Evolutionary conservation across 805 yeast species (phyloP), one percentile per base, ranked within the genome.

Genomic region (Candida ortonii): DNA sequence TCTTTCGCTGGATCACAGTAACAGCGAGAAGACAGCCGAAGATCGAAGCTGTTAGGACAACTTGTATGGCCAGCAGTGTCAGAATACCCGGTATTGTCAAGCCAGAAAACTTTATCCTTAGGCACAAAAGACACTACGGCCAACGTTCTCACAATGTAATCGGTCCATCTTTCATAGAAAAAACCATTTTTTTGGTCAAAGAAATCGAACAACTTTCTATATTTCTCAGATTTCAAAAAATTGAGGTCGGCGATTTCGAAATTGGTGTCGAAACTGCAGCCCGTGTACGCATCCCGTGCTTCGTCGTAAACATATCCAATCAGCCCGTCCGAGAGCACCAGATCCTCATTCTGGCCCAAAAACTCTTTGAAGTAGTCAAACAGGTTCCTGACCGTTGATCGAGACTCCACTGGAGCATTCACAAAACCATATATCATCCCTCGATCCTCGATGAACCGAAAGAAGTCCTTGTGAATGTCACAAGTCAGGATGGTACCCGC

Each of bases 101-200:
- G 71, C 64, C 73, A 67, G 45, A 74, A 79, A 18, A 79, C 57
- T 39, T 71, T 62, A 25, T 64, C 64, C 41, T 57, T 67, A 16
- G 74, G 65, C 39, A 74, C 36, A 28, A 61, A 53, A n/a, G 64
- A 42, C 9, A 63, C 43, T 4, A 62, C 49, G 4, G 62, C 68
- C 28, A 68, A 43, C 1, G 74, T 51, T 43, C 66, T 70, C 16
- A 70, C 45, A 8, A 70, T 69, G n/a, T 70, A 69, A 44, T 73
- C 80, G 4, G 78, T 76, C 80, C 81, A 75, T 34, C 82, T 53
- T 46, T 77, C 81, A 44, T 73, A 72, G 49, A 72, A 74, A 38
- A 74, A 68, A 1, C 82, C 83, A 11, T 76, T 70, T 0, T 68
- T 46, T 20, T 53, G 40, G 49, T 75, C 80, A 32, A 76, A 44